Conservation (phyloP, 345 rosid species). For the Nasturtium officinale region DNA sequence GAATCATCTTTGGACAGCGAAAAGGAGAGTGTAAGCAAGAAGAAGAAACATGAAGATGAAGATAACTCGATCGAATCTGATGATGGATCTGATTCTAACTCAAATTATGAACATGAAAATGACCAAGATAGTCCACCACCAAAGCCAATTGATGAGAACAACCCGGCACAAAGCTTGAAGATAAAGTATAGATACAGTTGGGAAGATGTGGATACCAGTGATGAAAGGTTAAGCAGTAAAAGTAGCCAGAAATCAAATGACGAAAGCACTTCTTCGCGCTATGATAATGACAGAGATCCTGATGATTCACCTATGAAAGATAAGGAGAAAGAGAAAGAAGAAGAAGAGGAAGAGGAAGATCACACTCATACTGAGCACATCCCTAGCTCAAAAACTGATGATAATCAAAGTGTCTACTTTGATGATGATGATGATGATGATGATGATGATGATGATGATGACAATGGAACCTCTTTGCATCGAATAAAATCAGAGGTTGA, state of each 20-base stretch:
- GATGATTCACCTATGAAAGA: conserved; percentile 10
- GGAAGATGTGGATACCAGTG: conserved; percentile 29
- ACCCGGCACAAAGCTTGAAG: conserved; percentile 38
- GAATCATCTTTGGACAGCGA: neutral
- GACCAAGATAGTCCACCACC: neutral
- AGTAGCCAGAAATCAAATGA: conserved; percentile 39
- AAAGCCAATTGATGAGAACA: conserved; percentile 10
- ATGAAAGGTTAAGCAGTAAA: conserved; percentile 38
- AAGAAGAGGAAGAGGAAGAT: neutral
- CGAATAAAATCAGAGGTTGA: neutral
- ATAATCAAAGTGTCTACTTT: conserved; percentile 40
- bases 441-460: conserved; percentile 33
- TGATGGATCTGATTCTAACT: conserved; percentile 26
- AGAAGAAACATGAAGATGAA: conserved; percentile 11
- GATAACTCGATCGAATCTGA: conserved; percentile 11
- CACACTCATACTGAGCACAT: conserved; percentile 30
- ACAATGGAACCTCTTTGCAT: conserved; percentile 13
- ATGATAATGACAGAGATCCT: conserved; percentile 23
- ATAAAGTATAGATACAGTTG: conserved; percentile 42
- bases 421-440: conserved; percentile 31
- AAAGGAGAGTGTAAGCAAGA: conserved; percentile 8
- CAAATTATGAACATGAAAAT: conserved; percentile 15
- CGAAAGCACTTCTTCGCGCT: conserved; percentile 32
- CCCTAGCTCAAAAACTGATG: conserved; percentile 33
- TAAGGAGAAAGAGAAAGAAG: neutral